Conservation (phyloP, 306 rosid species). For the Fagus crenata region DNA sequence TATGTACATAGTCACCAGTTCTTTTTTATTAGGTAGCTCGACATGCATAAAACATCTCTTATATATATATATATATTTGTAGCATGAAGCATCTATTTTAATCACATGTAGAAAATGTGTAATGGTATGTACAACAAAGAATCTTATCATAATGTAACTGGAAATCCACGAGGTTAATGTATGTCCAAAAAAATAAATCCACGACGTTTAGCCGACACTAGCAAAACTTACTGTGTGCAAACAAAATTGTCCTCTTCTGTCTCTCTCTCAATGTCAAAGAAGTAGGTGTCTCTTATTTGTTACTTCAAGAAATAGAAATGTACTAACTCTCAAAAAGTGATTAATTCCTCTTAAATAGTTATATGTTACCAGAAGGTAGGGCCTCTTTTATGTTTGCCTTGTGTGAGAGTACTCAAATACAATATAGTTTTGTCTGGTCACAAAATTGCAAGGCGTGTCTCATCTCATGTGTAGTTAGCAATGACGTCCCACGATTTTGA, state of each 20-base stretch:
- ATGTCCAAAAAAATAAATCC: background rate
- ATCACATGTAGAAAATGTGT: background rate
- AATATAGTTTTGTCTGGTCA: background rate
- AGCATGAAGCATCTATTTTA: background rate
- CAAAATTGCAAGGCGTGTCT: conserved; percentile 18
- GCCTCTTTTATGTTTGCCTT: background rate
- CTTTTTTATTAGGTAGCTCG: background rate
- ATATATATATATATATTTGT: background rate
- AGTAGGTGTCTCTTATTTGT: conserved; percentile 4
- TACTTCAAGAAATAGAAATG: conserved; percentile 35
- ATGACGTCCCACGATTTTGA: background rate
- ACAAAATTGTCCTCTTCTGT: background rate
- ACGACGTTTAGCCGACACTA: background rate
- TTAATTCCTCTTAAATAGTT: background rate
- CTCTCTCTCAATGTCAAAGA: background rate
- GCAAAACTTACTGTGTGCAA: background rate
- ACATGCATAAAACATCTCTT: background rate
- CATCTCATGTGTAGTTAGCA: conserved; percentile 17
- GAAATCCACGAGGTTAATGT: background rate
- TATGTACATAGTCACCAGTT: background rate
- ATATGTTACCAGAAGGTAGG: background rate
- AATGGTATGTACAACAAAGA: background rate
- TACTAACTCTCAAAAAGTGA: background rate
- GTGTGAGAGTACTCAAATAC: too few relatives aligned
- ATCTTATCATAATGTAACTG: background rate